Evolutionary conservation across 345 rosid species (phyloP).

Genomic region (Populus deltoides): DNA sequence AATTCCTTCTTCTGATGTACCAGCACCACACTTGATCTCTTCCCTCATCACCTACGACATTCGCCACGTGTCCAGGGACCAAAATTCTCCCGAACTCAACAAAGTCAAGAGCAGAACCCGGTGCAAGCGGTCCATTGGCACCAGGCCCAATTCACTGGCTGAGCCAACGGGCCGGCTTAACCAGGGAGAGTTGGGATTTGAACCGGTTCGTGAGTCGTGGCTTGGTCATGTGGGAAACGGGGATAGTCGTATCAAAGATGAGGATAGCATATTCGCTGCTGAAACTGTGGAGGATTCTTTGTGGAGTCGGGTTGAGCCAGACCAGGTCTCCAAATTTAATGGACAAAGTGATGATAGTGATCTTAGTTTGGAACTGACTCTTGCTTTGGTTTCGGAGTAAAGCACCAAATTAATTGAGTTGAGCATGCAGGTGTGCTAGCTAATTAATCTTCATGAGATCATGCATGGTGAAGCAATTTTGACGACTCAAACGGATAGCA

Average conservation of each 20-base stretch:
- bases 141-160: conserved; percentile 1
- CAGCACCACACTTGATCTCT: conserved; percentile 27
- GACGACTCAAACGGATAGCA: not conserved
- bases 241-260: conserved; percentile 11
- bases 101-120: conserved; percentile 34
- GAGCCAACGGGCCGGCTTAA: not conserved
- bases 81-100: conserved; percentile 14
- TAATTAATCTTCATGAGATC: not conserved
- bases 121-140: conserved; percentile 17
- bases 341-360: not conserved
- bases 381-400: conserved; percentile 16
- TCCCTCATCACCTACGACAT: conserved; percentile 52
- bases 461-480: not conserved
- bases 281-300: conserved; percentile 34
- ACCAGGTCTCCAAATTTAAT: conserved; percentile 2
- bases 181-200: not conserved
- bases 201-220: not conserved
- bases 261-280: conserved; percentile 24
- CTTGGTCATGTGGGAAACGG: not conserved
- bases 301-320: conserved; percentile 2
- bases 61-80: conserved; percentile 56
- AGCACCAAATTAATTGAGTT: not conserved
- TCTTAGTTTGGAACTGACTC: conserved; percentile 36
- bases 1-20: conserved; percentile 22
- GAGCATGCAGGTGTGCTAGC: not conserved